phyloP scores from a whole-genome alignment of 768 basidiomycete genomes.

The Pulveroboletus sp. region DNA sequence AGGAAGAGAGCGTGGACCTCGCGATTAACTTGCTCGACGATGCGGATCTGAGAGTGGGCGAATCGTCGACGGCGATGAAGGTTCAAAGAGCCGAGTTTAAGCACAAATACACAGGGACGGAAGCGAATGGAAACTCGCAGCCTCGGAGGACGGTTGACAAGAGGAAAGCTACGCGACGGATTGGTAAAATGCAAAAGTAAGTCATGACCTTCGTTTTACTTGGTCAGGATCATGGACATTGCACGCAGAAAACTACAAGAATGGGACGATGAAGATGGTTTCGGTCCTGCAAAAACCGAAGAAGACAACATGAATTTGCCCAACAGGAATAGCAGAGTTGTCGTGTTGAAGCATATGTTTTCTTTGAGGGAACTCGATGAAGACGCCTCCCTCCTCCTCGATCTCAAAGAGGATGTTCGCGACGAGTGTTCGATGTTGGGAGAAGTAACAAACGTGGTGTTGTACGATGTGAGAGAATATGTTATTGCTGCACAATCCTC shows the following conservation, averaged over 20 bases:
- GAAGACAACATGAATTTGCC: constrained; percentile 45
- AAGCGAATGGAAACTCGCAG: constrained; percentile 40
- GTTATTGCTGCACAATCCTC: neutral
- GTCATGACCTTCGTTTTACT: neutral
- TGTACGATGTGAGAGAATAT: constrained; percentile 80
- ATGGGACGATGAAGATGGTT: constrained; percentile 94
- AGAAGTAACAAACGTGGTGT: constrained; percentile 91
- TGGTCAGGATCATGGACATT: neutral
- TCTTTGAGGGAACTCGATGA: constrained; percentile 80
- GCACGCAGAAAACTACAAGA: constrained; percentile 77
- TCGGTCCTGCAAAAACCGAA: constrained; percentile 66
- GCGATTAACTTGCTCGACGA: constrained; percentile 88
- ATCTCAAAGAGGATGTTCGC: constrained; percentile 94
- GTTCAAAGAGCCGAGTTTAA: constrained; percentile 76
- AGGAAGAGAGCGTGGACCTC: constrained; percentile 89
- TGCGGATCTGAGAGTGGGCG: constrained; percentile 84
- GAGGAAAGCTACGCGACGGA: constrained; percentile 70
- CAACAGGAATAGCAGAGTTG: constrained; percentile 70
- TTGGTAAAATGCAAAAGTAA: constrained; percentile 88
- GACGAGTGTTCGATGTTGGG: constrained; percentile 90
- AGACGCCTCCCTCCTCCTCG: constrained; percentile 81
- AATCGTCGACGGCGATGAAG: constrained; percentile 66
- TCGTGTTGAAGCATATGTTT: constrained; percentile 96
- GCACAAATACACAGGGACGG: constrained; percentile 55
- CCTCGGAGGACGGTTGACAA: constrained; percentile 69